Evolutionary conservation across 1,139 yeast species (phyloP).

Genomic region (Arxiozyma bovina): DNA sequence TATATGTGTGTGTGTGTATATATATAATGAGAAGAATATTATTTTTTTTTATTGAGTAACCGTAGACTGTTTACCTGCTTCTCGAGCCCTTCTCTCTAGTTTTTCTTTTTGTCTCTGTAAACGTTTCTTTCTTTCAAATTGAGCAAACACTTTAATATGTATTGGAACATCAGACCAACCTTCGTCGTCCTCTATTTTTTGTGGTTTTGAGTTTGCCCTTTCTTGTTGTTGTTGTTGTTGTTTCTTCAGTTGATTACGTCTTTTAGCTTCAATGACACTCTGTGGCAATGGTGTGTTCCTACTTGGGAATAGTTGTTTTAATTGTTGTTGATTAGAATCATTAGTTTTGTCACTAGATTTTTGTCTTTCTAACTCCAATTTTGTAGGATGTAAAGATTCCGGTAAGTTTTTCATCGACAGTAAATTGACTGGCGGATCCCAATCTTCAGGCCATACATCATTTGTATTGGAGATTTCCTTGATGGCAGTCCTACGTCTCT

Average conservation of each 20-base stretch:
- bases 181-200: slow-evolving; percentile 26
- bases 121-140: slow-evolving; percentile 65
- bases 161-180: slow-evolving; percentile 68
- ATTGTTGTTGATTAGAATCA: background rate
- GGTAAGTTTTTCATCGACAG: slow-evolving; percentile 37
- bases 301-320: slow-evolving; percentile 25
- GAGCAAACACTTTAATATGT: slow-evolving; percentile 72
- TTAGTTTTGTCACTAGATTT: slow-evolving; percentile 4
- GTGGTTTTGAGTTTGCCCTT: background rate
- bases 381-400: slow-evolving; percentile 19
- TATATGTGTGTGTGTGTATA: too few species aligned
- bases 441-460: slow-evolving; percentile 72
- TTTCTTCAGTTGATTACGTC: slow-evolving; percentile 9
- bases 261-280: slow-evolving; percentile 28
- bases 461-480: slow-evolving; percentile 39
- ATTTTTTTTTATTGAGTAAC: background rate
- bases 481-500: slow-evolving; percentile 53
- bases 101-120: slow-evolving; percentile 3
- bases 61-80: background rate
- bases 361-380: slow-evolving; percentile 18
- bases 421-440: slow-evolving; percentile 54
- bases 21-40: too few species aligned
- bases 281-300: slow-evolving; percentile 28
- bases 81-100: background rate
- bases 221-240: slow-evolving; percentile 2